These are phyloP conservation scores for Thuidium tamariscinum DNA, from an alignment of 225 moss, liverwort and hornwort species.

Conservation along the genomic window DNA sequence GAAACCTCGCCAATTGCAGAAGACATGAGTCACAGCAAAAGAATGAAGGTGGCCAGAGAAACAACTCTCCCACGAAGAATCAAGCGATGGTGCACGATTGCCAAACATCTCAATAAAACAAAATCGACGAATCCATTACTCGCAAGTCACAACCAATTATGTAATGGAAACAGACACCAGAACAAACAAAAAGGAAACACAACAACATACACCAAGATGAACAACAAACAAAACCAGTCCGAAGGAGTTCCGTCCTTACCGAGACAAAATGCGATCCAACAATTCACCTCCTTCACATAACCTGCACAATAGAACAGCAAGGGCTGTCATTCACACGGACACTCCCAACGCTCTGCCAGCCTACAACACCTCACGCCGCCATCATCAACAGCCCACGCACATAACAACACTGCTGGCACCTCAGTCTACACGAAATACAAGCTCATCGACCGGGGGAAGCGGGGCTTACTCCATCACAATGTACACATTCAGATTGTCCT, in stretches of 20 bases:
- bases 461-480: constrained; percentile 95
- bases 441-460: neutral
- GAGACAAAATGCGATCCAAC: constrained; percentile 84
- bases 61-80: neutral
- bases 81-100: neutral
- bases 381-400: neutral
- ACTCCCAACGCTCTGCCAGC: neutral
- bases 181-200: neutral
- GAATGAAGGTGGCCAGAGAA: neutral
- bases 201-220: neutral
- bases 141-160: neutral
- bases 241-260: constrained; percentile 3
- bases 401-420: neutral
- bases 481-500: constrained; percentile 93
- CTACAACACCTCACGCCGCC: neutral
- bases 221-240: neutral
- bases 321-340: neutral
- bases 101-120: neutral
- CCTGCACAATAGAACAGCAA: constrained; percentile 10
- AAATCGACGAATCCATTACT: neutral
- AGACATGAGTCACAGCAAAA: neutral
- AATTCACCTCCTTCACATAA: constrained; percentile 96
- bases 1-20: neutral
- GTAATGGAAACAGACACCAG: neutral
- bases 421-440: neutral